phyloP scores from a whole-genome alignment of 305 asterid genomes.

The Solanum hybrid region DNA sequence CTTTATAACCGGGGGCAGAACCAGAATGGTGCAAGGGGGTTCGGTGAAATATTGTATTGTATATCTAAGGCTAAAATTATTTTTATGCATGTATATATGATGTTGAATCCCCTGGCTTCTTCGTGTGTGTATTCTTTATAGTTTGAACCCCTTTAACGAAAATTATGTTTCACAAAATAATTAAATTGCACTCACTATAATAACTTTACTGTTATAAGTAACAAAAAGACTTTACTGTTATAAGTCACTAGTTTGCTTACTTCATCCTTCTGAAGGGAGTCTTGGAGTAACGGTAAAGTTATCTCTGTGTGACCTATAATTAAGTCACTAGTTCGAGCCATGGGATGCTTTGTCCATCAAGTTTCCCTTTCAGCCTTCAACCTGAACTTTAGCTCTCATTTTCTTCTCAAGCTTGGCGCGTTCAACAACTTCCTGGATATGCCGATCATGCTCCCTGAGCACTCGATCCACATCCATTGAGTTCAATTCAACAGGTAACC shows the following conservation, averaged over 20 bases:
- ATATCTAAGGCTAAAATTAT: not conserved
- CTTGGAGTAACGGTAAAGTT: not conserved
- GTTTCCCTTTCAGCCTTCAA: not conserved
- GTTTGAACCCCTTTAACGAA: not conserved
- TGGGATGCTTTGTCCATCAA: not conserved
- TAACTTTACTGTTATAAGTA: not conserved
- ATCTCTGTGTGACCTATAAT: not conserved
- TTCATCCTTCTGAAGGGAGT: not conserved
- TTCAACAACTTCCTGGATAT: not conserved
- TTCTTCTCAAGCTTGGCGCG: not conserved
- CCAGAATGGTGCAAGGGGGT: not conserved
- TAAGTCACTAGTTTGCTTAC: not conserved
- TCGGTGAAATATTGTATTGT: no score
- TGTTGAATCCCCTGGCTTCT: not conserved
- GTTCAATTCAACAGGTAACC: not conserved
- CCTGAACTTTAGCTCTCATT: not conserved
- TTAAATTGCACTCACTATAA: no score
- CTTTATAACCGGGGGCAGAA: not conserved
- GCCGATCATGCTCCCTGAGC: not conserved
- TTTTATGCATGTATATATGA: not conserved
- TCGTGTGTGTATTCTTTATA: no score
- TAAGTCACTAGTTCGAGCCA: not conserved
- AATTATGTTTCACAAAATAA: no score
- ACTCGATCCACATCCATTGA: not conserved
- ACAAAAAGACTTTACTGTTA: not conserved